These are phyloP conservation scores for Phialophora chinensis DNA, from an alignment of 2,329 filamentous ascomycete species.

Conservation along the genomic window DNA sequence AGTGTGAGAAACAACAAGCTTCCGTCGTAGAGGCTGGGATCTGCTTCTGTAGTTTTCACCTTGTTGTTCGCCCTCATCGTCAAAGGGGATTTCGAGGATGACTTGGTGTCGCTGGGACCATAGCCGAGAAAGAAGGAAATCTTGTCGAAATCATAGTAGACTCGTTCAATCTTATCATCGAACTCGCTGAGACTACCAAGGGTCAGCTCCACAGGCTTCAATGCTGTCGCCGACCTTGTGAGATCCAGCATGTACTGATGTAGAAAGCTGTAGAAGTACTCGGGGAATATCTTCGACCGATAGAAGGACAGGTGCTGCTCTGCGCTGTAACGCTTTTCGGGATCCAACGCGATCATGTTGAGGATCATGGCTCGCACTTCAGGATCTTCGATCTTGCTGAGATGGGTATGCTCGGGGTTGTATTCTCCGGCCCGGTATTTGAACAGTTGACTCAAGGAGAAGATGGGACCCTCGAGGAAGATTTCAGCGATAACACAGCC, in stretches of 20 bases:
- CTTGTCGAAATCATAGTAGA: constrained; percentile 96
- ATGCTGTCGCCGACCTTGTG: constrained; percentile 84
- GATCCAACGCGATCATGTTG: constrained; percentile 95
- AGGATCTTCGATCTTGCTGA: constrained; percentile 85
- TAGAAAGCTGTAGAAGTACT: constrained; percentile 96
- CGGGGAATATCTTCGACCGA: constrained; percentile 88
- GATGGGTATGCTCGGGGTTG: constrained; percentile 78
- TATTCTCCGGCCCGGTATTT: constrained; percentile 93
- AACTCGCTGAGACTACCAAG: constrained; percentile 79
- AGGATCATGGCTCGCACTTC: constrained; percentile 86
- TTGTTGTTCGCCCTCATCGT: constrained; percentile 68
- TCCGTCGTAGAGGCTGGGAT: constrained; percentile 78
- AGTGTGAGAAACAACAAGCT: constrained; percentile 90
- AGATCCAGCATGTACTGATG: constrained; percentile 98
- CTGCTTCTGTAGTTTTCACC: constrained; percentile 56
- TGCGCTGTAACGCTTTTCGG: constrained; percentile 87
- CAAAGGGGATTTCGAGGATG: constrained; percentile 42
- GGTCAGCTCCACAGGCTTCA: constrained; percentile 71
- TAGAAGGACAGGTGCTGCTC: constrained; percentile 94
- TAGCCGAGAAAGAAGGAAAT: constrained; percentile 90
- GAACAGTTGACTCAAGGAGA: constrained; percentile 94
- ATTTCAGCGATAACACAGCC: constrained; percentile 97
- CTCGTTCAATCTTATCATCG: constrained; percentile 90
- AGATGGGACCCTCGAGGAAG: constrained; percentile 94
- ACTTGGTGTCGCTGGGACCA: constrained; percentile 34